These are phyloP conservation scores for Coriaria nepalensis DNA, from an alignment of 306 rosid genomes.

Conservation along the genomic window DNA sequence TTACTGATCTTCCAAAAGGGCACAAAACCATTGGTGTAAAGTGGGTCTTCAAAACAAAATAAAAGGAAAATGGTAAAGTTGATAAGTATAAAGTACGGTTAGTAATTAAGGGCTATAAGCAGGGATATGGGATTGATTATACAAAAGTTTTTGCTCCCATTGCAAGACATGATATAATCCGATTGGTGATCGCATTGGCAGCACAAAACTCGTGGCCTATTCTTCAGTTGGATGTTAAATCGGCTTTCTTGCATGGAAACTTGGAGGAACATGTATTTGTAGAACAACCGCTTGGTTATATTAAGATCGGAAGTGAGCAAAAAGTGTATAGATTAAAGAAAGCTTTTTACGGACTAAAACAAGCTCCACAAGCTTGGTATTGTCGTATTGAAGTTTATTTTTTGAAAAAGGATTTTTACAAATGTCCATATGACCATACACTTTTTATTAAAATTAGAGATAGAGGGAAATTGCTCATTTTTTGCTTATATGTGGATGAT, in stretches of 20 bases:
- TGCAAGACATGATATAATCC: too few species aligned
- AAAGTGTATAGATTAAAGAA: not conserved
- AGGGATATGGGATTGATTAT: conserved; percentile 1
- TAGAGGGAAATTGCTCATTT: not conserved
- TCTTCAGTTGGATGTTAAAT: not conserved
- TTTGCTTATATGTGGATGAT: not conserved
- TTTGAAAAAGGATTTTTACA: not conserved
- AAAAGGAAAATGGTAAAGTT: not conserved
- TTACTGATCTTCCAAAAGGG: not conserved
- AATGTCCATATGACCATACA: not conserved
- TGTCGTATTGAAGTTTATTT: not conserved
- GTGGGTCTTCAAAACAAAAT: not conserved
- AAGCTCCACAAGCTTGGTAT: not conserved
- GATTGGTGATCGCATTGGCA: not conserved
- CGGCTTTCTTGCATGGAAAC: not conserved
- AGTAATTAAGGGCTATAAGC: not conserved
- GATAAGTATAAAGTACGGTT: not conserved
- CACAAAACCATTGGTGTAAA: not conserved
- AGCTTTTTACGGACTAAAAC: not conserved
- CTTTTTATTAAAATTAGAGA: not conserved
- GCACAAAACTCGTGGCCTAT: not conserved
- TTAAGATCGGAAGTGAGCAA: too few species aligned
- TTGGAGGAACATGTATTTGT: not conserved
- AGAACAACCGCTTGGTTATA: too few species aligned
- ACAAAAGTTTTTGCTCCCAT: too few species aligned